These are phyloP conservation scores for Exobasidium cylindrosporum DNA, from an alignment of 1,284 basidiomycete genomes.

Conservation along the genomic window DNA sequence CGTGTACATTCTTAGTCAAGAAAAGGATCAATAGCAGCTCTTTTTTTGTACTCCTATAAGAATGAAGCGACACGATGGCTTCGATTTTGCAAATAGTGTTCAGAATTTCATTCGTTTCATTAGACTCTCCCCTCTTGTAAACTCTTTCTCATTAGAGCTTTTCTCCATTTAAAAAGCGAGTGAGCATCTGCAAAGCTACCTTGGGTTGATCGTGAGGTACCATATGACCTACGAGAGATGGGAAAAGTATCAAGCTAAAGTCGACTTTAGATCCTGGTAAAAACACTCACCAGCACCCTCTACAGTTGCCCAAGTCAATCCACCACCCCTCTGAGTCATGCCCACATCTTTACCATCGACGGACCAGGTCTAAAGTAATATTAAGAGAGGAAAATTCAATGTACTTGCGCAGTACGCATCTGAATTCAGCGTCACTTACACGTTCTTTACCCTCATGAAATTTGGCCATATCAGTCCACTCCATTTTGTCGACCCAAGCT, in stretches of 20 bases:
- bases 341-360: conserved; percentile 33
- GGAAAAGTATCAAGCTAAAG: too few species aligned
- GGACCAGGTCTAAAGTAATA: conserved; percentile 18
- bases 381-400: too few species aligned
- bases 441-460: conserved; percentile 24
- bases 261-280: too few species aligned
- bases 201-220: conserved; percentile 42
- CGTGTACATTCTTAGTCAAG: too few species aligned
- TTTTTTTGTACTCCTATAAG: too few species aligned
- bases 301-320: conserved; percentile 36
- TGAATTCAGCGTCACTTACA: not conserved
- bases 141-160: too few species aligned
- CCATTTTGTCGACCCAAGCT: conserved; percentile 28
- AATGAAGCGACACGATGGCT: too few species aligned
- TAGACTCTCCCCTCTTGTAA: too few species aligned
- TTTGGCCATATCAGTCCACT: conserved; percentile 22
- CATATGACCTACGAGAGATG: conserved; percentile 12
- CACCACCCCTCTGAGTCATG: conserved; percentile 24
- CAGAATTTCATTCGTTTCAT: too few species aligned
- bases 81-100: too few species aligned
- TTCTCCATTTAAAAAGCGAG: conserved; percentile 47
- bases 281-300: conserved; percentile 31
- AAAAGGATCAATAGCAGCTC: too few species aligned
- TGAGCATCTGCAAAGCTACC: conserved; percentile 39
- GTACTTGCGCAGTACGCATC: too few species aligned